Percentiles rank a stretch among this genome's conserved stretches.
Conservation (phyloP, 2,329 filamentous ascomycete genomes). For the Trichoderma lentiforme region DNA sequence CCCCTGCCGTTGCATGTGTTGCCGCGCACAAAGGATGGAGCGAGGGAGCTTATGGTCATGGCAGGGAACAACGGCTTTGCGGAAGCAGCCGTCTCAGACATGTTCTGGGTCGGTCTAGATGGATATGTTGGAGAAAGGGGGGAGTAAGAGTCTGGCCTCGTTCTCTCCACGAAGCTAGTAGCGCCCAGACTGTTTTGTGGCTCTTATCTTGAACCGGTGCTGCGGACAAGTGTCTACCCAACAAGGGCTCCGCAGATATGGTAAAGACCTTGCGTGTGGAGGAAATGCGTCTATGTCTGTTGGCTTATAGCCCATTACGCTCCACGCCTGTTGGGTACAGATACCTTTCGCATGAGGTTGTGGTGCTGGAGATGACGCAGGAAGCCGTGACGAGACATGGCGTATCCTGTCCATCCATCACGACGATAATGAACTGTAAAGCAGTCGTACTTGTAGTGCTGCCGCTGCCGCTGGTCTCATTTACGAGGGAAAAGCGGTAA, state of each 20-base stretch:
- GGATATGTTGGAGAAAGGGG: neutral
- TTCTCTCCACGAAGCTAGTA: neutral
- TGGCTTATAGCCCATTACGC: neutral
- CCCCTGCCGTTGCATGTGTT: slow-evolving; percentile 12
- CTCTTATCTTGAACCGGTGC: neutral
- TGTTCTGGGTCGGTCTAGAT: neutral
- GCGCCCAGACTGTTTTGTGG: neutral
- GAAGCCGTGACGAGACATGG: slow-evolving; percentile 18
- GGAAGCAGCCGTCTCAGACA: slow-evolving; percentile 15
- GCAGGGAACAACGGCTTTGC: neutral
- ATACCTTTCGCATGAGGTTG: neutral
- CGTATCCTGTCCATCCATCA: neutral
- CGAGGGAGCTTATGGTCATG: slow-evolving; percentile 5
- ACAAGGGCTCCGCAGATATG: neutral
- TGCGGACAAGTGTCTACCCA: neutral
- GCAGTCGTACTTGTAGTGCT: neutral
- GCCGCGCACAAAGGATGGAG: slow-evolving; percentile 17
- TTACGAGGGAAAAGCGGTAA: slow-evolving; percentile 4
- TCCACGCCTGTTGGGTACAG: neutral
- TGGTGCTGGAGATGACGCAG: slow-evolving; percentile 21
- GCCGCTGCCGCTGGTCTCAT: neutral
- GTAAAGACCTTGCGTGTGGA: neutral
- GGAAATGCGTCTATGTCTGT: neutral
- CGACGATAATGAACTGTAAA: neutral
- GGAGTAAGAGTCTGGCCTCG: neutral